Conservation (phyloP, 2,329 filamentous ascomycete species). For the Paecilomyces formosus region DNA sequence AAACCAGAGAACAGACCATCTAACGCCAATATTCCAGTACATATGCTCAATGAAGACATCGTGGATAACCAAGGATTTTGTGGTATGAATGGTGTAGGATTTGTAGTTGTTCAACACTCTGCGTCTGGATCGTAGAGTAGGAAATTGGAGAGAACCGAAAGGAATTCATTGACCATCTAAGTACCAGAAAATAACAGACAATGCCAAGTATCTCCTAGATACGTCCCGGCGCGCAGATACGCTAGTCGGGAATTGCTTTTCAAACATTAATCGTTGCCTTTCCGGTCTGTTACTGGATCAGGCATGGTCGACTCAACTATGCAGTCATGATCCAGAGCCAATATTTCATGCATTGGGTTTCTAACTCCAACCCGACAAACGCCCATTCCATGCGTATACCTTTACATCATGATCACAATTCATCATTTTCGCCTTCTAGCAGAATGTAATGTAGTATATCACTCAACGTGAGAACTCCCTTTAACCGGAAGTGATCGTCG, state of each 20-base stretch:
- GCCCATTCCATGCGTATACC: conserved; percentile 1
- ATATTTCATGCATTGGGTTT: conserved; percentile 4
- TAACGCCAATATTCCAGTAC: too few species aligned
- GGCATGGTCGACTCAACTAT: background rate
- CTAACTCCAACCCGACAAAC: background rate
- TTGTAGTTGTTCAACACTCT: too few species aligned
- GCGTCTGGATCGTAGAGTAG: too few species aligned
- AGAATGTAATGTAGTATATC: conserved; percentile 96
- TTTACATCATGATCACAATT: conserved; percentile 21
- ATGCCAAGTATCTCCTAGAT: background rate
- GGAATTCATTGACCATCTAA: conserved; percentile 7
- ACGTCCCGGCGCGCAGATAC: conserved; percentile 11
- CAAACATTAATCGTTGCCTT: conserved; percentile 20
- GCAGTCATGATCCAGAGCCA: background rate
- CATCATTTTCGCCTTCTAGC: conserved; percentile 64
- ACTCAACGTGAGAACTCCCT: conserved; percentile 85
- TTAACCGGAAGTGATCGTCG: conserved; percentile 78
- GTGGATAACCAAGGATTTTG: too few species aligned
- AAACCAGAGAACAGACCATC: background rate
- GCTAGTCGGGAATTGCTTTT: conserved; percentile 5
- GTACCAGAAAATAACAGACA: background rate
- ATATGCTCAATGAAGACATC: too few species aligned
- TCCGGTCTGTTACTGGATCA: conserved; percentile 15
- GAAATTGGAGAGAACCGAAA: background rate
- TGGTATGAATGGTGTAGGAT: too few species aligned